Evolutionary conservation across 768 basidiomycete genomes (phyloP).

Genomic region (Baorangia bicolor): DNA sequence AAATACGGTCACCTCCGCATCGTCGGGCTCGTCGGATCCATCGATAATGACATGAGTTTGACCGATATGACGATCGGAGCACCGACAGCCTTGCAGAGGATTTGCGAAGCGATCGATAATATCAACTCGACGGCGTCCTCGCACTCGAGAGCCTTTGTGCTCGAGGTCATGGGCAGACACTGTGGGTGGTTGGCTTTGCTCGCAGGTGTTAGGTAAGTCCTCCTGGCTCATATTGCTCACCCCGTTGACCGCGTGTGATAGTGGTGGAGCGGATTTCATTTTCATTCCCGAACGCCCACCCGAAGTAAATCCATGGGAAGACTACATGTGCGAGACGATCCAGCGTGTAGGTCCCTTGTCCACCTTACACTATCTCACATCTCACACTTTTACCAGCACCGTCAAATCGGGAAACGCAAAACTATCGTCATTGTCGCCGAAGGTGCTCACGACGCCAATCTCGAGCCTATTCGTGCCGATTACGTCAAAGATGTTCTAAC

Average conservation of each 20-base stretch:
- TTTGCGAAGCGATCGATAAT: slow-evolving; percentile 97
- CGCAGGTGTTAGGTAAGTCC: slow-evolving; percentile 80
- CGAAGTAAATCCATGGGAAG: slow-evolving; percentile 76
- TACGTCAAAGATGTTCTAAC: slow-evolving; percentile 88
- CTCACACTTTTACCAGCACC: slow-evolving; percentile 59
- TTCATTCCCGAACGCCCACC: slow-evolving; percentile 97
- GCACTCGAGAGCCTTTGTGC: slow-evolving; percentile 95
- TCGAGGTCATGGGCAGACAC: slow-evolving; percentile 99
- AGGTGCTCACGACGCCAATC: slow-evolving; percentile 83
- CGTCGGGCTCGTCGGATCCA: slow-evolving; percentile 97
- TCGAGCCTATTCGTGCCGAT: slow-evolving; percentile 90
- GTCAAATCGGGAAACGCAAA: slow-evolving; percentile 90
- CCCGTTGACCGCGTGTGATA: slow-evolving; percentile 29
- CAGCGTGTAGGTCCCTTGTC: slow-evolving; percentile 54
- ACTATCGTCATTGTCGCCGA: slow-evolving; percentile 99
- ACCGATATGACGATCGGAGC: slow-evolving; percentile 98
- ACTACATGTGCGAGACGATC: slow-evolving; percentile 86
- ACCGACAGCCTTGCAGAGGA: slow-evolving; percentile 91
- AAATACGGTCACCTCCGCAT: slow-evolving; percentile 85
- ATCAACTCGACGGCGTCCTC: slow-evolving; percentile 96
- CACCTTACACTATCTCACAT: background rate
- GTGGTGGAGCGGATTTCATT: slow-evolving; percentile 92
- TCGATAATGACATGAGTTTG: slow-evolving; percentile 99
- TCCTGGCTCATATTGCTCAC: background rate
- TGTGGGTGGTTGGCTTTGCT: slow-evolving; percentile 98